phyloP scores from a whole-genome alignment of 768 basidiomycete species.

The Hydnomerulius pinastri region DNA sequence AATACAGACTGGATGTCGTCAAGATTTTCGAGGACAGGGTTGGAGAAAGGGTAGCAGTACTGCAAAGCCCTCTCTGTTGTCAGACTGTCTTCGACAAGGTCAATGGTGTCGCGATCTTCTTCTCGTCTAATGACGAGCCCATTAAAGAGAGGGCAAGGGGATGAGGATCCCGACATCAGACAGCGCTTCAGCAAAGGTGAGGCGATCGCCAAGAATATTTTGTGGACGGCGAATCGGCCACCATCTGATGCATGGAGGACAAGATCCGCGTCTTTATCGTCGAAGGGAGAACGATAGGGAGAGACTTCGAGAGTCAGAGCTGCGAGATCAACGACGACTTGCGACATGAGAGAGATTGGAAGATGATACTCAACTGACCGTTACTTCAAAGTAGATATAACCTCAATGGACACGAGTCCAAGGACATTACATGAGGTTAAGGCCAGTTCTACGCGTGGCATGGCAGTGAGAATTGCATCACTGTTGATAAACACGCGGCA shows the following conservation, averaged over 20 bases:
- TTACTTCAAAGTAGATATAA: conserved; percentile 31
- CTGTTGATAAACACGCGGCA: conserved; percentile 28
- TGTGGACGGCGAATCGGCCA: conserved; percentile 45
- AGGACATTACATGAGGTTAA: conserved; percentile 26
- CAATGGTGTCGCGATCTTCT: conserved; percentile 25
- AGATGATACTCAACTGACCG: conserved; percentile 16
- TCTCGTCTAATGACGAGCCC: conserved; percentile 26
- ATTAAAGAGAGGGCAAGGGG: conserved; percentile 29
- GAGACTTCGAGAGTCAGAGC: conserved; percentile 29
- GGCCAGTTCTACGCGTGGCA: conserved; percentile 30
- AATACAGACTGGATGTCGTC: conserved; percentile 37
- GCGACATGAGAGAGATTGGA: conserved; percentile 27
- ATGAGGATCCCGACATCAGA: conserved; percentile 26
- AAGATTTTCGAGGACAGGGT: conserved; percentile 33
- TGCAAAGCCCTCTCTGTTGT: conserved; percentile 35
- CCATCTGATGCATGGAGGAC: conserved; percentile 44
- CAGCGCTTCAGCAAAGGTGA: conserved; percentile 42
- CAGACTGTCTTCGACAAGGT: conserved; percentile 33
- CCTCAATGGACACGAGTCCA: conserved; percentile 12
- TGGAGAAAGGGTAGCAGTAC: conserved; percentile 39
- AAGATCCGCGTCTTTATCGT: conserved; percentile 43
- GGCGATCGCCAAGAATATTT: conserved; percentile 41
- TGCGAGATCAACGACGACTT: conserved; percentile 25
- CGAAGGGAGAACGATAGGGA: conserved; percentile 36
- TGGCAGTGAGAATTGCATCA: conserved; percentile 16